phyloP scores from a whole-genome alignment of 208 protist species.

The Entamoeba nuttalli region DNA sequence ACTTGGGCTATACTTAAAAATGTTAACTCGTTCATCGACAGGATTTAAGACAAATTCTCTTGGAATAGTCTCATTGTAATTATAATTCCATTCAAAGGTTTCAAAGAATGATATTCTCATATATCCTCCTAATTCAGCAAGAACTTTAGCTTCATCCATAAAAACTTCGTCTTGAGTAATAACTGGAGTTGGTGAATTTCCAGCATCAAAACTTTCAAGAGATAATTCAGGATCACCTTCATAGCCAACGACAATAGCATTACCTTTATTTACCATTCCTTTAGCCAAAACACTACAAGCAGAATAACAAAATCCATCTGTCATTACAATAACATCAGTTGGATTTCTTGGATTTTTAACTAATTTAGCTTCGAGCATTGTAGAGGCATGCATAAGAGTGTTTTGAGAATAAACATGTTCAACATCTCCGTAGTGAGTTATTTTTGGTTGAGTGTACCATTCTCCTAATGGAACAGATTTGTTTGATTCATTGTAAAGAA shows the following conservation, averaged over 20 bases:
- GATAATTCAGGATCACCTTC: not conserved
- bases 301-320: not conserved
- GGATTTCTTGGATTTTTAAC: not conserved
- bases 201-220: not conserved
- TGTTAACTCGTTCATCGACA: not conserved
- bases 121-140: not conserved
- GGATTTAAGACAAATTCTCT: not conserved
- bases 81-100: not conserved
- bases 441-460: not conserved
- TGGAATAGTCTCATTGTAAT: not conserved
- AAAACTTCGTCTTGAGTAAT: not conserved
- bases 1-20: not conserved
- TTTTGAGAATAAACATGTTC: not conserved
- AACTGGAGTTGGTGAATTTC: not conserved
- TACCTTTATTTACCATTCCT: not conserved
- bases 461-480: not conserved
- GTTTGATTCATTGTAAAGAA: not conserved
- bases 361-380: not conserved
- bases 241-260: not conserved
- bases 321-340: not conserved
- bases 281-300: not conserved
- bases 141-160: not conserved
- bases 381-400: not conserved
- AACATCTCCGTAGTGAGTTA: not conserved
- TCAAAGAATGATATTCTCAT: not conserved